Conservation (phyloP, 257 asterid species). For the Fraxinus excelsior region DNA sequence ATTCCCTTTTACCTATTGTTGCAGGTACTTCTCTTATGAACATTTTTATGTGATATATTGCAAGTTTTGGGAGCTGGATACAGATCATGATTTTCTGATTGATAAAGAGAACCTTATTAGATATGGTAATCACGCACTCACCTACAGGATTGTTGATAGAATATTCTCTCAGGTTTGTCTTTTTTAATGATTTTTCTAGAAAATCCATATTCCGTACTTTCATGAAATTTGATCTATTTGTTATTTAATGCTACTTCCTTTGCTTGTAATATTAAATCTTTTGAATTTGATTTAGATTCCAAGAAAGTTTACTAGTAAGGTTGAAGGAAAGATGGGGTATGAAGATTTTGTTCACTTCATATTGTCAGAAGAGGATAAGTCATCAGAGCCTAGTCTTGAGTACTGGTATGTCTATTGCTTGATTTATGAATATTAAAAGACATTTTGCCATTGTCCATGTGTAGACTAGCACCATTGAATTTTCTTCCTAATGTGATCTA, state of each 20-base stretch:
- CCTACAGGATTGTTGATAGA: constrained; percentile 98
- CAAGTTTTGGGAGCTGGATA: constrained; percentile 99
- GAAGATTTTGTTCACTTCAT: constrained; percentile 98
- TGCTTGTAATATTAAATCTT: constrained; percentile 25
- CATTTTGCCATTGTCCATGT: constrained; percentile 16
- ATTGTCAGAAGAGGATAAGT: constrained; percentile 97
- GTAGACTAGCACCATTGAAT: background rate
- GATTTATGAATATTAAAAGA: constrained; percentile 6
- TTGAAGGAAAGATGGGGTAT: constrained; percentile 99
- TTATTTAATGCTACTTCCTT: constrained; percentile 18
- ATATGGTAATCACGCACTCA: constrained; percentile 98
- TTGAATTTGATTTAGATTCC: constrained; percentile 65
- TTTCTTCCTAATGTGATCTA: background rate
- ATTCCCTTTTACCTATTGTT: constrained; percentile 29
- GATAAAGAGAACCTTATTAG: constrained; percentile 97
- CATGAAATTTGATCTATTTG: constrained; percentile 15
- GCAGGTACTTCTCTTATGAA: constrained; percentile 97
- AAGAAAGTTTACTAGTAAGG: constrained; percentile 96
- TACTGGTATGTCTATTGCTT: constrained; percentile 67
- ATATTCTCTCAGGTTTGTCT: constrained; percentile 95
- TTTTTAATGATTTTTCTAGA: constrained; percentile 26
- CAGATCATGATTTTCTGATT: constrained; percentile 96
- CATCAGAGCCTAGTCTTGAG: constrained; percentile 97
- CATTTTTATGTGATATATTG: constrained; percentile 99
- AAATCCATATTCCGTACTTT: constrained; percentile 18